Evolutionary conservation across 768 basidiomycete species (phyloP), one percentile per base, ranked within the genome.

Genomic region (Pulveroboletus sp.): DNA sequence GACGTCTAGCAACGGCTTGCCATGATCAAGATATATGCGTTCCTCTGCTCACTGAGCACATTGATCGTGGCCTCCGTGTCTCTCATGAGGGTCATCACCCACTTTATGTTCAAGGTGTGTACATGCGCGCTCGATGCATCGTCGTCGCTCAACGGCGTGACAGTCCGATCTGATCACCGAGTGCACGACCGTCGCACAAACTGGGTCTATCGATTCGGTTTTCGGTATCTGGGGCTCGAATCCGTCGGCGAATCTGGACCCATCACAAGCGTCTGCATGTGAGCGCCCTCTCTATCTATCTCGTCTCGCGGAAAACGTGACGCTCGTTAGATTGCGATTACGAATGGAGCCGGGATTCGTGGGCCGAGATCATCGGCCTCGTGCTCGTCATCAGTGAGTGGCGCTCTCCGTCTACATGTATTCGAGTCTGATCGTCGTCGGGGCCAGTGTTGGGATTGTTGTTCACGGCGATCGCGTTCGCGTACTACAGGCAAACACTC

Each of bases 401-500:
- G 14, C 1, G 5, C 31, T 27, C 1, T 19, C 1, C 30, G 6
- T 31, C n/a, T 29, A 16, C 10, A 30, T 31, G 14, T 11, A 19
- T 22, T 4, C n/a, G 8, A 10, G 9, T 40, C 44, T 54, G 20
- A 53, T 19, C 6, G 4, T 49, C 2, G 13, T 50, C 19, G n/a
- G n/a, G 1, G 24, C 2, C 57, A 87, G 83, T 81, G 41, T 58
- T 86, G 40, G 73, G 76, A 37, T 56, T 72, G 31, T 63, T 91
- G 51, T 89, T 90, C 73, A 76, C 79, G n/a, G 54, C 75, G 41
- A 58, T 88, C 56, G 79, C 83, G 3, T 86, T 85, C 63, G 73
- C 76, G 13, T 93, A 83, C 72, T 82, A 86, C 61, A 83, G 84
- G 20, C 90, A 93, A 68, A 61, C 82, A 2, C 76, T 83, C 29